phyloP scores from a whole-genome alignment of 257 asterid genomes.

The Nicotiana benthamiana region DNA sequence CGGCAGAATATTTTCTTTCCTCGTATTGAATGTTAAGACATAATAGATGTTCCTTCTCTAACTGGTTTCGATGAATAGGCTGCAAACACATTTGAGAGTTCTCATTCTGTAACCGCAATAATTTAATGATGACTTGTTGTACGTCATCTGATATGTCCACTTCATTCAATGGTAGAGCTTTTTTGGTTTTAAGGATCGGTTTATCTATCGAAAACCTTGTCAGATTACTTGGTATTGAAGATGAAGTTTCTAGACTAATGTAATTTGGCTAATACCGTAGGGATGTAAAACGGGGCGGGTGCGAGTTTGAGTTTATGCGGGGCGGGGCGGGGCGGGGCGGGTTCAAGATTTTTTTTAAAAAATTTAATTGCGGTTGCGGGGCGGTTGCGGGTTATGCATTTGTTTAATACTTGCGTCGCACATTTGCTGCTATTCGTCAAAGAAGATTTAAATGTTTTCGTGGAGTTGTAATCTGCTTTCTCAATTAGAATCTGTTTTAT shows the following conservation, averaged over 20 bases:
- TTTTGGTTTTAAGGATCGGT: not conserved
- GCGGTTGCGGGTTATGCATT: too few species aligned
- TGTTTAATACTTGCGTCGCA: too few species aligned
- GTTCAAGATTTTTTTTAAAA: too few species aligned
- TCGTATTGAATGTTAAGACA: not conserved
- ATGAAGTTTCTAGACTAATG: not conserved
- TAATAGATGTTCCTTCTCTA: not conserved
- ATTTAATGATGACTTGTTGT: not conserved
- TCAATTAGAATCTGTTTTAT: too few species aligned
- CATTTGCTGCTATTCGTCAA: too few species aligned
- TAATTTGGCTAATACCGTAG: too few species aligned
- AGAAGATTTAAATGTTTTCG: too few species aligned
- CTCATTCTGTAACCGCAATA: not conserved
- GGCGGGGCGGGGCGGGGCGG: too few species aligned
- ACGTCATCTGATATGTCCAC: not conserved
- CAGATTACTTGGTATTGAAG: not conserved
- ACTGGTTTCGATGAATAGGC: not conserved
- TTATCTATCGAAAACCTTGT: not conserved
- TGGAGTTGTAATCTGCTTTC: too few species aligned
- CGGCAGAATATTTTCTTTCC: not conserved
- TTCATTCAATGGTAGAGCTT: not conserved
- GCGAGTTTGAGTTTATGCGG: too few species aligned
- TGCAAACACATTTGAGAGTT: not conserved
- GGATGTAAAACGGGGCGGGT: too few species aligned
- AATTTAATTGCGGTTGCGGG: too few species aligned